Evolutionary conservation across 352 stramenopile genomes (phyloP).

Genomic region (Phytophthora pseudosyringae): DNA sequence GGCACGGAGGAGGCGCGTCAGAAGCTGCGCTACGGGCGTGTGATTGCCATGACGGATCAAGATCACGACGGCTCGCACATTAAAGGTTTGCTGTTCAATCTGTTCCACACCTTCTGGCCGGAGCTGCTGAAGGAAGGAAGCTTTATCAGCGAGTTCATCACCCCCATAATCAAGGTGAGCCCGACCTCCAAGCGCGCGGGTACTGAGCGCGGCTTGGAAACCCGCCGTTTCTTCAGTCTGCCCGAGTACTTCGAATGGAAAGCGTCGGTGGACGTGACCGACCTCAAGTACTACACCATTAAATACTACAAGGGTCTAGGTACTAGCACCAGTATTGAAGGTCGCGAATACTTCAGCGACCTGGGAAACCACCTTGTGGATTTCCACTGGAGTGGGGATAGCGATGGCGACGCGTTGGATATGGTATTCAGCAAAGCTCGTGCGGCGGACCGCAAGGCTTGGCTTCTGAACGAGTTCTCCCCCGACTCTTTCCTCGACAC

Average conservation of each 20-base stretch:
- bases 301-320: slow-evolving; percentile 99
- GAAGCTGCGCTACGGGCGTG: slow-evolving; percentile 97
- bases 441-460: slow-evolving; percentile 96
- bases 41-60: slow-evolving; percentile 99
- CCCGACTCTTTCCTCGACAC: slow-evolving; percentile 95
- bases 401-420: slow-evolving; percentile 95
- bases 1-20: slow-evolving; percentile 88
- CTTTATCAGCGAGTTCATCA: slow-evolving; percentile 99
- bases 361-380: slow-evolving; percentile 95
- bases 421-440: slow-evolving; percentile 99
- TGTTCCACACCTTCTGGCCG: slow-evolving; percentile 99
- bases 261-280: slow-evolving; percentile 47
- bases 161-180: slow-evolving; percentile 98
- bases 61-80: slow-evolving; percentile 99
- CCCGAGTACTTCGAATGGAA: slow-evolving; percentile 98
- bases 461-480: slow-evolving; percentile 92
- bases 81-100: slow-evolving; percentile 99
- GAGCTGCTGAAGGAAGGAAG: slow-evolving; percentile 93
- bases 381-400: slow-evolving; percentile 75
- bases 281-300: slow-evolving; percentile 94
- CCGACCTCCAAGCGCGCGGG: slow-evolving; percentile 50
- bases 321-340: slow-evolving; percentile 97
- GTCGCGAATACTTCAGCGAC: slow-evolving; percentile 98
- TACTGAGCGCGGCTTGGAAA: slow-evolving; percentile 74
- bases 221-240: slow-evolving; percentile 96